These are phyloP conservation scores for Parietaria judaica DNA, from an alignment of 306 rosid genomes.

Conservation along the genomic window DNA sequence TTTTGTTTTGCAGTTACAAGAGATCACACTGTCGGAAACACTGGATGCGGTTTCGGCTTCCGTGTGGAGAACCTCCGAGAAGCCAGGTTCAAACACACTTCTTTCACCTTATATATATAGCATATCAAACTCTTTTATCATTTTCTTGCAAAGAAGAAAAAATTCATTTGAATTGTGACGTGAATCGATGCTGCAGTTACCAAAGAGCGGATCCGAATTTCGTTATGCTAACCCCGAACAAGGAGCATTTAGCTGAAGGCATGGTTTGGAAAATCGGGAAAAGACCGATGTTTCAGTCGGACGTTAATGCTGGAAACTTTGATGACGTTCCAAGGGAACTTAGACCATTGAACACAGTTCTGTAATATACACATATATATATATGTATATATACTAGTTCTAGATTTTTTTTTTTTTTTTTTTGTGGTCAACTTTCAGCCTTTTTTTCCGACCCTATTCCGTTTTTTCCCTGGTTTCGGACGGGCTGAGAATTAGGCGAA, in stretches of 20 bases:
- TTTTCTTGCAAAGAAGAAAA: background rate
- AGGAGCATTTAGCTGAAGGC: conserved; percentile 89
- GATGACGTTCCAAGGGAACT: conserved; percentile 72
- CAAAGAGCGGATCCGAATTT: conserved; percentile 95
- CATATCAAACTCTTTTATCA: background rate
- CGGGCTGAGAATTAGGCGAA: too few species aligned
- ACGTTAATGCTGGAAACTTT: conserved; percentile 67
- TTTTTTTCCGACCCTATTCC: too few species aligned
- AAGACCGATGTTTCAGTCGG: conserved; percentile 69
- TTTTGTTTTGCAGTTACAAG: conserved; percentile 47
- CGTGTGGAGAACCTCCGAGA: conserved; percentile 80
- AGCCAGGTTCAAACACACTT: conserved; percentile 66
- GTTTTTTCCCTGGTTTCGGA: too few species aligned
- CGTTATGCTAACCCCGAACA: conserved; percentile 85
- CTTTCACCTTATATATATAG: background rate
- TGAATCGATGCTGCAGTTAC: conserved; percentile 44
- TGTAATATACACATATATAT: conserved; percentile 25
- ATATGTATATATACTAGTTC: background rate
- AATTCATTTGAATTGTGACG: background rate
- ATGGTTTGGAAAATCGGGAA: conserved; percentile 65
- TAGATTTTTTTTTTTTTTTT: background rate
- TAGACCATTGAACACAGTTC: conserved; percentile 55
- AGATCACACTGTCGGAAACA: conserved; percentile 44
- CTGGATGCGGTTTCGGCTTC: conserved; percentile 75
- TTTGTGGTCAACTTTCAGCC: background rate